Percentiles rank a stretch among this genome's conserved stretches.
Evolutionary conservation across 495 filamentous ascomycete genomes (phyloP).

Genomic region (Cercophora sp.): DNA sequence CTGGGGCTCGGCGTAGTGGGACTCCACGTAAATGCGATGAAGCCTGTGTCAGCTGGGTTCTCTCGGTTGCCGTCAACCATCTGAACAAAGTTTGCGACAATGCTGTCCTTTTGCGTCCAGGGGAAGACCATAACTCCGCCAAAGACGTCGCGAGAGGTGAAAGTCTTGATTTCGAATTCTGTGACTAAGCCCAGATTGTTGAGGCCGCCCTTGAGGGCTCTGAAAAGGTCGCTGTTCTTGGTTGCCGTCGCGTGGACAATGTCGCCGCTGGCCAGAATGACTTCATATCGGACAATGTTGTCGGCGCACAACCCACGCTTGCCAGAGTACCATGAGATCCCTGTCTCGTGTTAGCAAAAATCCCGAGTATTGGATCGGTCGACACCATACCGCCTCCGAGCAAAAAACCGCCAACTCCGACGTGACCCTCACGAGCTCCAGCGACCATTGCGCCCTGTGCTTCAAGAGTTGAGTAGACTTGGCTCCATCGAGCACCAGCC

Average conservation of each 20-base stretch:
- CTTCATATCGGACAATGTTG: constrained; percentile 47
- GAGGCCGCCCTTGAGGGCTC: constrained; percentile 50
- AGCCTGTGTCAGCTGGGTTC: background rate
- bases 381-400: constrained; percentile 53
- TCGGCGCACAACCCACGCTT: constrained; percentile 45
- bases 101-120: background rate
- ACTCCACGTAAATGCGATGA: background rate
- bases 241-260: constrained; percentile 31
- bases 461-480: constrained; percentile 40
- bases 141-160: constrained; percentile 15
- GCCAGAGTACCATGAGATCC: constrained; percentile 42
- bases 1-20: background rate
- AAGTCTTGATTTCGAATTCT: constrained; percentile 48
- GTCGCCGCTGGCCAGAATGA: constrained; percentile 33
- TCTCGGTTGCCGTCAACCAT: background rate
- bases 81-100: background rate
- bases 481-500: constrained; percentile 41
- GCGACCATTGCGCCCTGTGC: constrained; percentile 28
- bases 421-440: constrained; percentile 45
- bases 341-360: too few relatives aligned
- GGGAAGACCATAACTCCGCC: background rate
- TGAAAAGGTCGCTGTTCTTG: constrained; percentile 40
- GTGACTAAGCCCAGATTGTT: constrained; percentile 62
- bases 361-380: too few relatives aligned
- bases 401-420: constrained; percentile 52